phyloP scores from a whole-genome alignment of 1,284 basidiomycete genomes.

The Thelephora terrestris region DNA sequence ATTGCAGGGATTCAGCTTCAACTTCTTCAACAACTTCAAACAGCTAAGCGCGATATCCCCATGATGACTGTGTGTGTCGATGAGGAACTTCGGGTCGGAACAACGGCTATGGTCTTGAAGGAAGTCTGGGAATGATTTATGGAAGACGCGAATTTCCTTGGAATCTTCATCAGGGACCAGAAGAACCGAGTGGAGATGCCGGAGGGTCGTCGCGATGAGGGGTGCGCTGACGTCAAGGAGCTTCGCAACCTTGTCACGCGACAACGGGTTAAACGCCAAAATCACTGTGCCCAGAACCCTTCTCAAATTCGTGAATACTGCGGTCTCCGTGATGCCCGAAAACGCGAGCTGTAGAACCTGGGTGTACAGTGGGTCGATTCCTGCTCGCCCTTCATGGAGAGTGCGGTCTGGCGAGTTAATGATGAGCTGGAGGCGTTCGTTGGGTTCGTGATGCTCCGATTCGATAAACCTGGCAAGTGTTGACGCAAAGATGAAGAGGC shows the following conservation, averaged over 20 bases:
- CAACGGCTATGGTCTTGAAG: neutral
- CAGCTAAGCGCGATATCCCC: neutral
- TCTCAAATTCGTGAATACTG: neutral
- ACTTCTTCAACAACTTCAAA: neutral
- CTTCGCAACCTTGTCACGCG: neutral
- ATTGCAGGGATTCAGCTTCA: neutral
- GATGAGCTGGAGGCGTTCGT: constrained; percentile 4
- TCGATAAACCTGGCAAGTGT: constrained; percentile 8
- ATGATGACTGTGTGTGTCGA: neutral
- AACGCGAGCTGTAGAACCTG: neutral
- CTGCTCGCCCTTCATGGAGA: constrained; percentile 6
- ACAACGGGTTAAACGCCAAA: neutral
- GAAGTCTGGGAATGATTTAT: constrained; percentile 16
- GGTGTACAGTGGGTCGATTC: constrained; percentile 2
- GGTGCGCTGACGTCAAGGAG: neutral
- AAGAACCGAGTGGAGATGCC: constrained; percentile 10
- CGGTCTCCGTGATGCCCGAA: neutral
- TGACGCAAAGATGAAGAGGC: constrained; percentile 12
- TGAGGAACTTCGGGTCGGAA: neutral
- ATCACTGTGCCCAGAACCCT: neutral
- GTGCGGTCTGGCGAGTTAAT: constrained; percentile 12
- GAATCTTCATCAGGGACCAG: constrained; percentile 1
- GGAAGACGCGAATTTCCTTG: constrained; percentile 10
- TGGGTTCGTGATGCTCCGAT: neutral
- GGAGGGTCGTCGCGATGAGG: neutral